Conservation (phyloP, 2,329 filamentous ascomycete species). For the Lizonia empirigonia region DNA sequence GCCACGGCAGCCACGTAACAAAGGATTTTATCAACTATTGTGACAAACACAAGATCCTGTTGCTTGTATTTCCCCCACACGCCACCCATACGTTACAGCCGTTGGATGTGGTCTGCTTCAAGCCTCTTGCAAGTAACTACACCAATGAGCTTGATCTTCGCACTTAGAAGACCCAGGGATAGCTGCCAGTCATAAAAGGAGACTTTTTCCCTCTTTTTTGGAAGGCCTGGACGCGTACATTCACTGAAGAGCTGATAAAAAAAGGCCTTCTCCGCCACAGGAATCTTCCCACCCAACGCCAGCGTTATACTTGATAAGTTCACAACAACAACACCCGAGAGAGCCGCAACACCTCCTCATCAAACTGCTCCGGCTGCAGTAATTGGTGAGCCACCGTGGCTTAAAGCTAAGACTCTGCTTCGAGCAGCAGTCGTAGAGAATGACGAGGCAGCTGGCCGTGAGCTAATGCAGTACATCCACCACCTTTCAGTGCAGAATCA, state of each 20-base stretch:
- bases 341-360: not conserved
- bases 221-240: not conserved
- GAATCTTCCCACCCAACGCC: conserved; percentile 9
- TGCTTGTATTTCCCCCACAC: no score
- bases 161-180: not conserved
- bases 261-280: conserved; percentile 6
- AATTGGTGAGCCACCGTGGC: conserved; percentile 2
- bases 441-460: not conserved
- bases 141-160: not conserved
- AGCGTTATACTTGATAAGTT: conserved; percentile 8
- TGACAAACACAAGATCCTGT: no score
- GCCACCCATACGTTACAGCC: conserved; percentile 2
- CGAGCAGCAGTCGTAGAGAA: not conserved
- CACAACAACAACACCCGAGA: not conserved
- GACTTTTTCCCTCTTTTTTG: conserved; percentile 4
- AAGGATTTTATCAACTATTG: no score
- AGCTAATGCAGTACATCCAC: not conserved
- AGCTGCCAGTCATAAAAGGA: not conserved
- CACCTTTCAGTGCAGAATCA: not conserved
- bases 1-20: no score
- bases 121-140: conserved; percentile 1
- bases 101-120: not conserved
- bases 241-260: not conserved
- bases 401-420: conserved; percentile 8
- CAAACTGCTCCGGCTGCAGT: not conserved